Base-by-base conservation (phyloP, 108 stramenopile genomes). In the Poteriospumella lacustris region DNA sequence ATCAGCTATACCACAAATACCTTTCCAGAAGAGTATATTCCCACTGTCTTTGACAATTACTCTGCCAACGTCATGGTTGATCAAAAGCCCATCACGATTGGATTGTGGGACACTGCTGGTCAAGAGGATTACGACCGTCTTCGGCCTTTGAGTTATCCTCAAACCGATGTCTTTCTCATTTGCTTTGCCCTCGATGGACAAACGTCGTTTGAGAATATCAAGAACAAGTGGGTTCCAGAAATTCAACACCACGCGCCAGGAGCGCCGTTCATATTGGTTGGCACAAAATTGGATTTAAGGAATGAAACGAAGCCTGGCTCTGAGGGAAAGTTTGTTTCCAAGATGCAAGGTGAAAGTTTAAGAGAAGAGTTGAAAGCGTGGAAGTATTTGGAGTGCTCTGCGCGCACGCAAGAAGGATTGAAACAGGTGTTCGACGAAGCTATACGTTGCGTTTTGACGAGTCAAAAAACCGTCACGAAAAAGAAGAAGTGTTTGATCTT, bases 101-200 rank as follows among this genome's bases (percentile, higher is more conserved):
- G 87, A 19, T 68, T 90, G 1, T 90, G 89, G 89, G 89, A 90
- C 58, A 90, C 89, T 0, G 89, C 89, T 0, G 88, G 88, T 12
- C 88, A 90, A 81, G 89, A 90, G 43, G 89, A 90, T 43, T 90
- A 90, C 80, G 89, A 90, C 43, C 76, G 88, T 39, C 81, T 90
- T 9, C 79, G 89, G 64, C 87, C 88, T 28, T 83, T 89, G 34
- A 81, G 79, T 42, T 90, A 90, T 78, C 88, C 88, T 9, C 84
- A 85, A 62, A 90, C 89, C 39, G 87, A 90, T 44, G 88, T 90
- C 0, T 90, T 90, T 70, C 82, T 90, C 26, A 72, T 90, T 56
- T 90, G 89, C 68, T 89, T 84, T 70, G 60, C 84, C 58, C 83
- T 89, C 43, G 82, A 72, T 29, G 76, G 64, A 44, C 72, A 79